These are phyloP conservation scores for Camptophora hylomeconis DNA, from an alignment of 2,329 filamentous ascomycete genomes.

Conservation along the genomic window DNA sequence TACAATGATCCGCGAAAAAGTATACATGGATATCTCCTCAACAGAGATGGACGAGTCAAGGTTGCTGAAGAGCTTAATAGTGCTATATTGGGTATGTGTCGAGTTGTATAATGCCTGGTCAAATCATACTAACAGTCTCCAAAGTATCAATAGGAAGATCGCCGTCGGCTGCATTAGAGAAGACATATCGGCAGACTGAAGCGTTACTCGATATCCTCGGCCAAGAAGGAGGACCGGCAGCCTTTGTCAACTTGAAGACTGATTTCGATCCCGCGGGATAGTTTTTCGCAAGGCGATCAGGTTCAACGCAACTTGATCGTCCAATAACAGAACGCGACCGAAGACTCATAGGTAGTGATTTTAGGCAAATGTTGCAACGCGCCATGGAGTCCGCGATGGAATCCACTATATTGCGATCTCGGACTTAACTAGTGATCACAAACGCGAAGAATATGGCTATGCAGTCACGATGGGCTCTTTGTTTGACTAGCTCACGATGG, in stretches of 20 bases:
- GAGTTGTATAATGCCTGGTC: conserved; percentile 5
- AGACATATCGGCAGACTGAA: conserved; percentile 72
- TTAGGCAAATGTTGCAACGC: too few species aligned
- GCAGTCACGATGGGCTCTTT: too few species aligned
- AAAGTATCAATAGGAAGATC: conserved; percentile 82
- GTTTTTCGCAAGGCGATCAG: too few species aligned
- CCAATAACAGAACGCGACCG: too few species aligned
- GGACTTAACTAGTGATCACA: too few species aligned
- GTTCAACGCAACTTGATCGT: too few species aligned
- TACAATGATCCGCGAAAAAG: conserved; percentile 71
- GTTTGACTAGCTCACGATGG: too few species aligned
- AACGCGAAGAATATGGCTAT: too few species aligned
- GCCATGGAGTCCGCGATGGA: too few species aligned
- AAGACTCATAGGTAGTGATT: too few species aligned
- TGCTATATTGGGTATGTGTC: conserved; percentile 66
- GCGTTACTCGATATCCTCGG: conserved; percentile 73
- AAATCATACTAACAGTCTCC: conserved; percentile 10
- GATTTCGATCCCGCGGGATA: too few species aligned
- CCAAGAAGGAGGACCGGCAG: conserved; percentile 64
- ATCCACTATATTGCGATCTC: too few species aligned
- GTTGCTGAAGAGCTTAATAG: conserved; percentile 92
- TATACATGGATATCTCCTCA: conserved; percentile 64
- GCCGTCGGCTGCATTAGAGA: conserved; percentile 72
- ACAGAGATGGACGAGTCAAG: conserved; percentile 56
- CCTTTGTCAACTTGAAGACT: conserved; percentile 61